Base-by-base conservation (phyloP, 73 alveolate species). In the Paramecium tetraurelia region DNA sequence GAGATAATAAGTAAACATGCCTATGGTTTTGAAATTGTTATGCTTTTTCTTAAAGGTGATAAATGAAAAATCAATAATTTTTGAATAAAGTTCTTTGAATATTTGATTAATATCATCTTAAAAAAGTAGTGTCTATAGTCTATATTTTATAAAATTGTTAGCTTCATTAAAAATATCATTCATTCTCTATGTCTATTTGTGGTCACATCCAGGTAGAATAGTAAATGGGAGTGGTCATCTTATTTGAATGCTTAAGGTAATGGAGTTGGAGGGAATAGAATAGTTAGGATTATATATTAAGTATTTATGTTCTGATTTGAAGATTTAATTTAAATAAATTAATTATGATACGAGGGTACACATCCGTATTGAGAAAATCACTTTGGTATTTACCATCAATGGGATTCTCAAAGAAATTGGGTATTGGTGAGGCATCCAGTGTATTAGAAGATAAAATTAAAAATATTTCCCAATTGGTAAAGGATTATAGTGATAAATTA, bases 351-450 rank as follows among this genome's bases (percentile, higher is more conserved):
- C 86, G 86, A 36, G 86, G 86, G 35, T 72, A 72, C 63, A 35
- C 59, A 36, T 22, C 53, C 12, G 33, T 72, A 72, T 72, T 72
- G 57, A 72, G 59, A 72, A 72, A 40, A 38, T 40, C 86, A 72
- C 46, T 72, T 22, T 72, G 59, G 57, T 33, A 22, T 36, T 38
- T 72, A 35, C 90, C 90, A 31, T 43, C 46, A 46, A 44, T 44
- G 76, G 76, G 72, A 41, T 80, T 80, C 46, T 80, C 90, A 38
- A 70, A 70, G 77, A 89, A 89, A 27, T 72, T 89, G 77, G 70
- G 92, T 48, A 89, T 83, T 48, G 94, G 94, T 14, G 94, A 89
- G 40, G 94, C 94, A 57, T 89, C 94, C n/a, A 83, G 86, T 27
- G 94, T 89, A 31, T 83, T 89, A 57, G 94, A 77, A 29, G 94